These are phyloP conservation scores for Cucumis sativus DNA, from an alignment of 306 rosid genomes.

Conservation along the genomic window DNA sequence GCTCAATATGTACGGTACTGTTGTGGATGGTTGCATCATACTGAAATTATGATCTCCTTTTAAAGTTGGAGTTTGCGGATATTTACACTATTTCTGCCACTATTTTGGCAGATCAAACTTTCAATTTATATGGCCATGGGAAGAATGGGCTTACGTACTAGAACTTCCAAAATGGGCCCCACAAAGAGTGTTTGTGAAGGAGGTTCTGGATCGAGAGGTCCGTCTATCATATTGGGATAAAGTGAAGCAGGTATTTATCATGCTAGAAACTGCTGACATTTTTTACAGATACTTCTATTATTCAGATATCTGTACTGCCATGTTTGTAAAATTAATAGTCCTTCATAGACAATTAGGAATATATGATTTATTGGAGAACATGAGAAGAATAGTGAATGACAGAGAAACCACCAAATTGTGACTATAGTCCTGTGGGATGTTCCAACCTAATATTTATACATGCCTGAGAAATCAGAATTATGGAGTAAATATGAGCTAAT, in stretches of 20 bases:
- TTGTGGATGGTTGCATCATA: not conserved
- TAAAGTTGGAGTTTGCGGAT: not conserved
- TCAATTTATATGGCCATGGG: conserved; percentile 99
- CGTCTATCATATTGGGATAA: conserved; percentile 98
- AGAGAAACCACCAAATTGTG: not conserved
- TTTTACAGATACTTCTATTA: not conserved
- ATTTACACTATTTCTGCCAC: conserved; percentile 1
- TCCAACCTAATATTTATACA: not conserved
- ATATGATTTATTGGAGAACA: not conserved
- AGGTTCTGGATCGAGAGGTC: conserved; percentile 95
- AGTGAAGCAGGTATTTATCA: conserved; percentile 75
- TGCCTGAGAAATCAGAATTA: not conserved
- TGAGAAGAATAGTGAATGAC: not conserved
- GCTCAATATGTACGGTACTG: not conserved
- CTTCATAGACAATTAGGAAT: not conserved
- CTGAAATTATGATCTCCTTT: not conserved
- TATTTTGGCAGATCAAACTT: conserved; percentile 69
- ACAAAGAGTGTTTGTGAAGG: conserved; percentile 95
- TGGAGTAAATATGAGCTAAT: not conserved
- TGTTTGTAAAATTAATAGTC: not conserved
- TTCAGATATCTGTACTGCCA: not conserved
- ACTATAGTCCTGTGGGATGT: not conserved
- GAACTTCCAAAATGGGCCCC: conserved; percentile 99
- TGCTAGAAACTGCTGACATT: not conserved
- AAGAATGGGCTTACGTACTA: conserved; percentile 89